Evolutionary conservation across 2,329 filamentous ascomycete genomes (phyloP).

Genomic region (Pyricularia pennisetigena): DNA sequence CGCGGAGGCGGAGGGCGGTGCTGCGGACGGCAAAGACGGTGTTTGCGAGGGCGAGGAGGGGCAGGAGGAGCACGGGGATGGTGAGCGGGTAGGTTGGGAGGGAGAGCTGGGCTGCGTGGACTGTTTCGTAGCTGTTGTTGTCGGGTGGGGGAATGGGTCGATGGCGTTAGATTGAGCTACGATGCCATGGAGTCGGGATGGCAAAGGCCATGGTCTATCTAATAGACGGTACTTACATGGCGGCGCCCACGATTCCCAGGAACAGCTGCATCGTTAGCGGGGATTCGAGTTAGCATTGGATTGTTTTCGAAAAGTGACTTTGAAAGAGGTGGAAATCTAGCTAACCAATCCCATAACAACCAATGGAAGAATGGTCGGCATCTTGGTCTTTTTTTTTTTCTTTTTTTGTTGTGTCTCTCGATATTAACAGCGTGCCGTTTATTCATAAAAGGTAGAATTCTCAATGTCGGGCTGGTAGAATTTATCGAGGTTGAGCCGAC

Average conservation of each 20-base stretch:
- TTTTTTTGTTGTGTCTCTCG: too few relatives aligned
- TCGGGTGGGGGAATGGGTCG: background rate
- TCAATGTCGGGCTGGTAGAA: too few relatives aligned
- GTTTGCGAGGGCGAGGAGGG: conserved; percentile 7
- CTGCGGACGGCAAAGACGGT: conserved; percentile 1
- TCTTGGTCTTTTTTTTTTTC: background rate
- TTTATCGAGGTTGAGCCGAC: background rate
- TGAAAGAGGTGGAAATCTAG: background rate
- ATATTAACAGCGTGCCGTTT: background rate
- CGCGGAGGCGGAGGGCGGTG: background rate
- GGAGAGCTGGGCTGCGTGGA: conserved; percentile 7
- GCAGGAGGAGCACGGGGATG: conserved; percentile 7
- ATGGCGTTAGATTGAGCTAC: background rate
- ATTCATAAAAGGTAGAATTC: background rate
- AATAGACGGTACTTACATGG: background rate
- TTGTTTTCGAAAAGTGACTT: background rate
- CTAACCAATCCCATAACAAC: background rate
- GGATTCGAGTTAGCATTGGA: background rate
- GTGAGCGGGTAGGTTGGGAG: conserved; percentile 11
- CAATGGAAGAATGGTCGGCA: background rate
- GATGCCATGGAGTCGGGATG: background rate
- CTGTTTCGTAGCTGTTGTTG: conserved; percentile 10
- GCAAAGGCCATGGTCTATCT: too few relatives aligned
- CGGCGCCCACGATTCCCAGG: background rate
- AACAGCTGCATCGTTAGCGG: background rate